Percentiles rank a stretch among this genome's conserved stretches.
These are phyloP conservation scores for Calonectria multiphialidica DNA, from an alignment of 2,329 filamentous ascomycete species.

Conservation along the genomic window DNA sequence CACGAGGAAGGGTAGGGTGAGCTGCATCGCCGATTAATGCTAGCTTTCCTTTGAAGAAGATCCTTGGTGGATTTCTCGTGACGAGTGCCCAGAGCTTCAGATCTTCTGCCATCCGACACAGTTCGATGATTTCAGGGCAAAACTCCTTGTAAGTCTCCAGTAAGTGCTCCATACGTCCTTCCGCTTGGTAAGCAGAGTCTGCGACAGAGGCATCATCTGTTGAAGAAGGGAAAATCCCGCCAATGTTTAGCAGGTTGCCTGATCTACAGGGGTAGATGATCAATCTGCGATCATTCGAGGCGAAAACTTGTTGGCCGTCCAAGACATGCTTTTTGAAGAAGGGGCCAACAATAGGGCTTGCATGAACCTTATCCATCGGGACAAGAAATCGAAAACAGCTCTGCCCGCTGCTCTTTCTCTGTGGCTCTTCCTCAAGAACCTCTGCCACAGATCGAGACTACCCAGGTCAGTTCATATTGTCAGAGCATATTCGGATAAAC, in stretches of 20 bases:
- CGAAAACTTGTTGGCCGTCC: not conserved
- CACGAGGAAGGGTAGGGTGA: conserved; percentile 28
- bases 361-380: not conserved
- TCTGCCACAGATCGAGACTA: not conserved
- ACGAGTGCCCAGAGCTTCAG: not conserved
- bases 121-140: not conserved
- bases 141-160: not conserved
- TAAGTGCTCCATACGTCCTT: not conserved
- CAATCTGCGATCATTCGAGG: not conserved
- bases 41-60: not conserved
- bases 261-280: not conserved
- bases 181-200: not conserved
- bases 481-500: not conserved
- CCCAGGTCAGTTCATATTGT: not conserved
- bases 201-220: not conserved
- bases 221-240: not conserved
- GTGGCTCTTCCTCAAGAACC: not conserved
- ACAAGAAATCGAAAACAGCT: not conserved
- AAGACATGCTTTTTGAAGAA: not conserved
- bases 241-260: not conserved
- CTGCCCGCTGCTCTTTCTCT: not conserved
- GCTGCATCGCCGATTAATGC: conserved; percentile 19
- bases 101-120: not conserved
- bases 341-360: not conserved
- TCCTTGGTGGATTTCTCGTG: not conserved